A percentile compares a stretch with the other conserved stretches of the same genome.
Evolutionary conservation across 1,284 basidiomycete species (phyloP).

Genomic region (Ceratobasidium sp.): DNA sequence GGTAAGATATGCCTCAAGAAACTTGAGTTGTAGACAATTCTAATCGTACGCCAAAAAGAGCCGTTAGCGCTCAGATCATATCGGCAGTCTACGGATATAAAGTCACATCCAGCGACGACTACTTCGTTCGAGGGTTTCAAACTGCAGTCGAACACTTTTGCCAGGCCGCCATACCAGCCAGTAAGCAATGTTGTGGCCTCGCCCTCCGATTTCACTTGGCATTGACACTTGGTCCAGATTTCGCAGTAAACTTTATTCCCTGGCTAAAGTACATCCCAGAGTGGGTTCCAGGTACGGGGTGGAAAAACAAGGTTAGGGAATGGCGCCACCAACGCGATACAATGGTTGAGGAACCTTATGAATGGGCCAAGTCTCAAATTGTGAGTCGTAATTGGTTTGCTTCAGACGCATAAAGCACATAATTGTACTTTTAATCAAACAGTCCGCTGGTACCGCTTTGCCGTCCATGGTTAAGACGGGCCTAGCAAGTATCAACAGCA

Average conservation of each 20-base stretch:
- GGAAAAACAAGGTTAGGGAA: not conserved
- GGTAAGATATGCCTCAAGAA: not conserved
- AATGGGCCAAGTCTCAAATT: conserved; percentile 14
- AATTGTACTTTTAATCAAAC: not conserved
- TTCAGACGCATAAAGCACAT: too few relatives aligned
- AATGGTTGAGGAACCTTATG: not conserved
- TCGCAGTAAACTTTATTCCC: conserved; percentile 16
- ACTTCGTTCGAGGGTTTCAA: not conserved
- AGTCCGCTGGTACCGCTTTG: not conserved
- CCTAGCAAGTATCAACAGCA: not conserved
- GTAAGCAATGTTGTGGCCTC: not conserved
- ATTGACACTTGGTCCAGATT: not conserved
- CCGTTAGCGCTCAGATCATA: conserved; percentile 17
- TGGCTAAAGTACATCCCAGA: conserved; percentile 8
- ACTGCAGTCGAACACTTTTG: conserved; percentile 5
- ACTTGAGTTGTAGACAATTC: too few relatives aligned
- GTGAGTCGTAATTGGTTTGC: not conserved
- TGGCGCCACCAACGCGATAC: conserved; percentile 14
- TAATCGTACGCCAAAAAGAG: not conserved
- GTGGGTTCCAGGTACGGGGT: conserved; percentile 12
- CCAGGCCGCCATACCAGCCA: not conserved
- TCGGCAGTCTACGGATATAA: conserved; percentile 28
- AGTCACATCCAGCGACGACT: not conserved
- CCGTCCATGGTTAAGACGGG: not conserved
- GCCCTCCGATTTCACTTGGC: not conserved